Base-by-base conservation (phyloP, 1,139 yeast species). In the Magnusiomyces tetraspermus region DNA sequence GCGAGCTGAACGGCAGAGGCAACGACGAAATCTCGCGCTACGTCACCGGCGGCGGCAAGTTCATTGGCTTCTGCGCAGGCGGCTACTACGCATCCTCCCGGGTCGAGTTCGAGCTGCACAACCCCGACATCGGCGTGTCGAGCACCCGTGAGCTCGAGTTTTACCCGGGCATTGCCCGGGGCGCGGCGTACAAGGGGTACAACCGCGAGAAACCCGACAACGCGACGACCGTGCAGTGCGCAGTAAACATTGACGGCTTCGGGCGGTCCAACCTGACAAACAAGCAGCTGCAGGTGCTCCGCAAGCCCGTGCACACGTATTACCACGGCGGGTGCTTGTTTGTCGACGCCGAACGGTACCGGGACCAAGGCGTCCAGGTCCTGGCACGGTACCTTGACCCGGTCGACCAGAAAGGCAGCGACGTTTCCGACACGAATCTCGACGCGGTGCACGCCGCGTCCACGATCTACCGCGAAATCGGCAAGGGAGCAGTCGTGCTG, bases 321-420 rank as follows among this genome's bases (percentile, higher is more conserved):
- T 85, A 81, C 66, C 89, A 92, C 61, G 98, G 98, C 0, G 98
- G 98, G 11, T 85, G 88, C 1, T 75, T 84, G 17, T 92, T 92
- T 68, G 81, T 82, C 8, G 83, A 87, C 66, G 90, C 95, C 0
- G 78, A 80, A 6, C 69, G 72, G 49, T 75, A 72, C 58, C 59
- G 62, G n/a, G 57, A 51, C n/a, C 53, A 57, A 13, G 76, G 79
- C 48, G 87, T 85, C 1, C 82, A 85, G 58, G 78, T 90, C 0
- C 68, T 92, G 50, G 96, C 96, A 0, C 67, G 75, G 6, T 92
- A 86, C 63, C 51, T 54, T 0, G 83, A 76, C 1, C 63, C 67
- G 0, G 57, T 76, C 1, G 76, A 73, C 37, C 79, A 80, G 8
- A 76, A 72, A 2, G 63, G 69, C 8, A 66, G 65, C 3, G 62